Base-by-base conservation (phyloP, 2,329 filamentous ascomycete species). In the Calcarisporium arbuscula region DNA sequence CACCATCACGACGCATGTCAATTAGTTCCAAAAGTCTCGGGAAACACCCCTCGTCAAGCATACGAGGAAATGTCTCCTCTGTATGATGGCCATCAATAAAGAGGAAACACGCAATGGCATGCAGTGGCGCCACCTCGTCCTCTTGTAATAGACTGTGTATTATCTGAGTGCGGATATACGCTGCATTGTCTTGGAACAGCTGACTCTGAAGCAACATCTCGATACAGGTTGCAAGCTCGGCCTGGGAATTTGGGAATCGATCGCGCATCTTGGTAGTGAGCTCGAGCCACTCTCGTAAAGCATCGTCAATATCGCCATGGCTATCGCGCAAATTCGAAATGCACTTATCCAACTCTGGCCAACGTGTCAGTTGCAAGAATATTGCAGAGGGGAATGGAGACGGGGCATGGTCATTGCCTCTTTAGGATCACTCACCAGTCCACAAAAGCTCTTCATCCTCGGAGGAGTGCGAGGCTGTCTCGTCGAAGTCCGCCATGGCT, bases 111-210 rank as follows among this genome's bases (percentile, higher is more conserved):
- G 82, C 76, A 40, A 94, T 85, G 40, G 88, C 72, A 57, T 94
- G 85, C 30, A 98, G 69, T n/a, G 80, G 77, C 21, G 77, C 75
- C 14, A 76, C 63, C 46, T 94, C 85, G 51, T 95, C 89, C 62
- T 96, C 92, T 71, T 95, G 72, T 46, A 95, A 65, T 34, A 98
- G 69, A 57, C 87, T 89, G 61, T 94, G 88, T 45, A 96, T 79
- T 51, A 98, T 87, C 64, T 96, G 92, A 28, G 78, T 84, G 43
- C 90, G 85, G 43, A 96, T 85, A 61, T 98, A 96, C 38, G 87
- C 82, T 46, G 77, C 74, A 57, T 95, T 82, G 11, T 70, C 61
- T 18, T 64, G 61, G 58, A 94, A 98, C 28, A 96, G 67, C 14
- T 67, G 64, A 55, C 88, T 88, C 34, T 81, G 70, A 38, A 94